Percentiles rank a stretch among this genome's conserved stretches.
Evolutionary conservation across 345 rosid species (phyloP).

Genomic region (Citrus reticulata): DNA sequence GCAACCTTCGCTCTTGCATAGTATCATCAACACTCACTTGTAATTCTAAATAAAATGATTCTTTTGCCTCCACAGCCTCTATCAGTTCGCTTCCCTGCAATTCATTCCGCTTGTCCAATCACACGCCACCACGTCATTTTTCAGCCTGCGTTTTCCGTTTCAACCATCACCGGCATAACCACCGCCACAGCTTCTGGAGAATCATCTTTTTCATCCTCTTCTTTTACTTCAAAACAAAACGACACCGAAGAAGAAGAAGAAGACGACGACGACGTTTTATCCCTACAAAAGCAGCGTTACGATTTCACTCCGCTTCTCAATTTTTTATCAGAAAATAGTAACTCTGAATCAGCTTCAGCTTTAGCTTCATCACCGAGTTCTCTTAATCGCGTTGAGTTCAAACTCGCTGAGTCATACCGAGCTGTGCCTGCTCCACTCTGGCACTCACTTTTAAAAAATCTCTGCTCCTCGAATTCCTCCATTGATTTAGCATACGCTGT

Average conservation of each 20-base stretch:
- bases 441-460: constrained; percentile 76
- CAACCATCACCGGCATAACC: constrained; percentile 6
- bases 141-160: constrained; percentile 25
- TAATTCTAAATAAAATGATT: constrained; percentile 27
- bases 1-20: background rate
- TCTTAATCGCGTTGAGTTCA: constrained; percentile 58
- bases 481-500: constrained; percentile 66
- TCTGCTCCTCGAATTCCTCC: constrained; percentile 44
- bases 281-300: constrained; percentile 52
- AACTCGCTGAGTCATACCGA: constrained; percentile 72
- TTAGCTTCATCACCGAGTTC: constrained; percentile 37
- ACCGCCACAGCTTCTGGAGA: background rate
- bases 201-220: constrained; percentile 5
- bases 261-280: constrained; percentile 29
- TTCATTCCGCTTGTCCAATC: constrained; percentile 23
- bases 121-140: constrained; percentile 34
- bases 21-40: background rate
- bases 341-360: constrained; percentile 22
- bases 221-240: constrained; percentile 22
- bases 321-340: constrained; percentile 45
- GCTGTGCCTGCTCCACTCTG: constrained; percentile 88
- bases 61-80: constrained; percentile 47
- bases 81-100: constrained; percentile 45
- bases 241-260: constrained; percentile 2
- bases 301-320: constrained; percentile 86